These are phyloP conservation scores for Phytophthora sojae DNA, from an alignment of 352 stramenopile genomes.

Conservation along the genomic window DNA sequence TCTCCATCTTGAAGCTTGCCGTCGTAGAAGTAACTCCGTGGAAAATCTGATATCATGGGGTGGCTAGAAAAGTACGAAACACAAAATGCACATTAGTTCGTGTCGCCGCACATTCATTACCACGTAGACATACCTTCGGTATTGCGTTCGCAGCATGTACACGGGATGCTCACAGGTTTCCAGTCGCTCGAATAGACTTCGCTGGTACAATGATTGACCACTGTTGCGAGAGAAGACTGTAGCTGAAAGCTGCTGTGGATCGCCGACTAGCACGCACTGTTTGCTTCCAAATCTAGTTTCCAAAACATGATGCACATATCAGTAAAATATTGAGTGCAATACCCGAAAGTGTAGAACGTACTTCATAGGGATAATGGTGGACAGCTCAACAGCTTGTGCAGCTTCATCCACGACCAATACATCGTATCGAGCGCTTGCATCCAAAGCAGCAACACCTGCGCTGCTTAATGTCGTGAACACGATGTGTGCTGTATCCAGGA, in stretches of 20 bases:
- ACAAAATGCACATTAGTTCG: slow-evolving; percentile 15
- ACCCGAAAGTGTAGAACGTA: slow-evolving; percentile 39
- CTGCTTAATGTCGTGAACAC: slow-evolving; percentile 94
- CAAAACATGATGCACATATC: slow-evolving; percentile 1
- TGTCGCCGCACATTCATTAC: not conserved
- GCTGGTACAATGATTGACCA: slow-evolving; percentile 87
- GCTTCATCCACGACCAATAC: slow-evolving; percentile 90
- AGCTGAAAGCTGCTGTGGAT: slow-evolving; percentile 94
- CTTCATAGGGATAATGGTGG: slow-evolving; percentile 92
- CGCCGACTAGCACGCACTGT: slow-evolving; percentile 93
- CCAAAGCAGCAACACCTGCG: slow-evolving; percentile 81
- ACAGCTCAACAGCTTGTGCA: slow-evolving; percentile 87
- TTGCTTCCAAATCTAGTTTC: slow-evolving; percentile 81
- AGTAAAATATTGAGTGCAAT: slow-evolving; percentile 14
- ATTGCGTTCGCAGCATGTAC: slow-evolving; percentile 91
- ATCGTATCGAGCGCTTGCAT: slow-evolving; percentile 81
- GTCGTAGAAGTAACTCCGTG: slow-evolving; percentile 86
- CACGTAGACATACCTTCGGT: slow-evolving; percentile 59
- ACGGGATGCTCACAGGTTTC: slow-evolving; percentile 89
- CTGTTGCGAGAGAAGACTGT: slow-evolving; percentile 93
- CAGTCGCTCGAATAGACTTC: slow-evolving; percentile 93
- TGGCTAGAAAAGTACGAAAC: slow-evolving; percentile 51
- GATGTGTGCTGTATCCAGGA: slow-evolving; percentile 92
- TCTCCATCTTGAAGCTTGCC: slow-evolving; percentile 87
- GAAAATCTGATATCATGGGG: slow-evolving; percentile 86